phyloP scores from a whole-genome alignment of 2,329 filamentous ascomycete species.

The Chaetomium sp. region DNA sequence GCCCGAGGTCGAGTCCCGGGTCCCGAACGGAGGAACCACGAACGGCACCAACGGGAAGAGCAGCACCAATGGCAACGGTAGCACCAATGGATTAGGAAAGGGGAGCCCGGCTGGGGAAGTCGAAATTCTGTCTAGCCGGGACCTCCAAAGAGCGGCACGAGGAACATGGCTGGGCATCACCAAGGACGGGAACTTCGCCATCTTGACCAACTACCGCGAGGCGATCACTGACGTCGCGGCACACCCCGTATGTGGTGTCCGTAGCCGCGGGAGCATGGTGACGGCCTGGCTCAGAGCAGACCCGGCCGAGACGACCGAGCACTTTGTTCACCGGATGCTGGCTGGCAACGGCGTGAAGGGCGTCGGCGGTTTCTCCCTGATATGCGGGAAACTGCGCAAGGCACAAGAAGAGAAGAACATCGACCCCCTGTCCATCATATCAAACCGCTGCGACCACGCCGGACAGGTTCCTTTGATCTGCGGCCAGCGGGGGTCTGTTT shows the following conservation, averaged over 20 bases:
- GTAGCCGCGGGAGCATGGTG: constrained; percentile 58
- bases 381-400: constrained; percentile 53
- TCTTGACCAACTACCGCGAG: constrained; percentile 63
- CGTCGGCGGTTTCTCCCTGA: constrained; percentile 60
- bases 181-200: constrained; percentile 52
- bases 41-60: too few species aligned
- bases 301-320: constrained; percentile 39
- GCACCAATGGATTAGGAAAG: background rate
- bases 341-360: constrained; percentile 49
- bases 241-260: constrained; percentile 47
- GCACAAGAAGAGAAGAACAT: constrained; percentile 23
- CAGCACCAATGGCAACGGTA: background rate
- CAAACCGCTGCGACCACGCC: constrained; percentile 49
- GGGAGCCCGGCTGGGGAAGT: constrained; percentile 12
- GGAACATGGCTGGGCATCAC: constrained; percentile 63
- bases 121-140: constrained; percentile 52
- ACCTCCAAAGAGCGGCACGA: constrained; percentile 54
- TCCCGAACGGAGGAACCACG: constrained; percentile 6
- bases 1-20: constrained; percentile 27
- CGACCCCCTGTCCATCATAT: constrained; percentile 53
- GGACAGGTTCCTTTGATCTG: constrained; percentile 53
- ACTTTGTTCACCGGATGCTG: constrained; percentile 48
- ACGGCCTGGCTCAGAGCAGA: constrained; percentile 53
- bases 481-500: constrained; percentile 43
- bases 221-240: constrained; percentile 40